These are phyloP conservation scores for Hypocrella siamensis DNA, from an alignment of 2,329 filamentous ascomycete species.

Conservation along the genomic window DNA sequence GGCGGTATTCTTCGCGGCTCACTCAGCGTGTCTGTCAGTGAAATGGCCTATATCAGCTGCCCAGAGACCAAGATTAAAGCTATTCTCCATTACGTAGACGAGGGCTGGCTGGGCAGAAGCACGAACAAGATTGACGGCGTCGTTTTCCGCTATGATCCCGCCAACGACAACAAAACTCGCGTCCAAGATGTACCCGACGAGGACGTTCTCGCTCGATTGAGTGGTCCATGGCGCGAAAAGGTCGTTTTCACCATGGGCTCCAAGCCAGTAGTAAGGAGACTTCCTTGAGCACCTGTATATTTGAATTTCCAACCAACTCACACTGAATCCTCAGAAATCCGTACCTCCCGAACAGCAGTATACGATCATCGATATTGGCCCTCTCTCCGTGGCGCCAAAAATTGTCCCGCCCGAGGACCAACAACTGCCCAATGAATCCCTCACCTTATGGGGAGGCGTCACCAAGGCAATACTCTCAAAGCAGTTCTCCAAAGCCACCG, in stretches of 20 bases:
- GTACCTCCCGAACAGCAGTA: constrained; percentile 43
- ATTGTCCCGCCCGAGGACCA: constrained; percentile 57
- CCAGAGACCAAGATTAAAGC: constrained; percentile 81
- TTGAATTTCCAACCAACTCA: background rate
- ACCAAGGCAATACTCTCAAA: constrained; percentile 73
- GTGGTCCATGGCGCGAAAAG: constrained; percentile 72
- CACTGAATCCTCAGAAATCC: constrained; percentile 14
- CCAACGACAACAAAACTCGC: constrained; percentile 63
- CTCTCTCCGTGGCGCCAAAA: constrained; percentile 67
- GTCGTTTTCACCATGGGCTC: constrained; percentile 44
- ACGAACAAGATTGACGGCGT: constrained; percentile 88
- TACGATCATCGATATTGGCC: constrained; percentile 77
- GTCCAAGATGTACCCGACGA: constrained; percentile 78
- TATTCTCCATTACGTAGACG: constrained; percentile 84
- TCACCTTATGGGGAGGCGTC: constrained; percentile 75
- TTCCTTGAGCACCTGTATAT: constrained; percentile 2
- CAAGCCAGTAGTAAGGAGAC: constrained; percentile 40
- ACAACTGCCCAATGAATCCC: constrained; percentile 80
- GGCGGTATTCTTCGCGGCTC: constrained; percentile 76
- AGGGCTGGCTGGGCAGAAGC: constrained; percentile 82
- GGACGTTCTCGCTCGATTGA: constrained; percentile 68
- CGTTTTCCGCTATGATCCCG: constrained; percentile 77
- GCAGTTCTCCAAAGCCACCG: constrained; percentile 73
- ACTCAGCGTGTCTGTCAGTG: constrained; percentile 80
- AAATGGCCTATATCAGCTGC: constrained; percentile 78